These are phyloP conservation scores for Blastobotrys peoriensis DNA, from an alignment of 805 yeast genomes.

Conservation along the genomic window DNA sequence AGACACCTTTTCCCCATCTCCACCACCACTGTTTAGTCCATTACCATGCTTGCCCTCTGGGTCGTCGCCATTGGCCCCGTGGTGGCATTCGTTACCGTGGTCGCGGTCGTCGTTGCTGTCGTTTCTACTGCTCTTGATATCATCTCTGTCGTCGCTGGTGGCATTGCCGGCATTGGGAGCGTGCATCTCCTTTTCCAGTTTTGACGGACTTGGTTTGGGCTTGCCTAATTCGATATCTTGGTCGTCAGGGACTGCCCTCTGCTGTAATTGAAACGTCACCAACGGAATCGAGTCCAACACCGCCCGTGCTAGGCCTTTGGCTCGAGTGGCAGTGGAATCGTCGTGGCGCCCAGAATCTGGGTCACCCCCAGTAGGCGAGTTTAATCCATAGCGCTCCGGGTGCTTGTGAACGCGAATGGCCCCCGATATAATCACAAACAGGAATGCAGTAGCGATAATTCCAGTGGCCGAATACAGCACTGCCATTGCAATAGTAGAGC, in stretches of 20 bases:
- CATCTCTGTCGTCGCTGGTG: not conserved
- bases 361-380: constrained; percentile 6
- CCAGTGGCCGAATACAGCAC: constrained; percentile 28
- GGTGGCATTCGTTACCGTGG: not conserved
- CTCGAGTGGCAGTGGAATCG: constrained; percentile 19
- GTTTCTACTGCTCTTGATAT: not conserved
- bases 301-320: constrained; percentile 33
- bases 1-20: not conserved
- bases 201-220: no score
- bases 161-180: not conserved
- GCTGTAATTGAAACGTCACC: constrained; percentile 17
- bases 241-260: not conserved
- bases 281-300: constrained; percentile 33
- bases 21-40: not conserved
- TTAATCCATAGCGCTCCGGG: constrained; percentile 31
- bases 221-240: not conserved
- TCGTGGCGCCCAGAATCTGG: constrained; percentile 9
- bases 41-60: not conserved
- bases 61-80: not conserved
- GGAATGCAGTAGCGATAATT: constrained; percentile 24
- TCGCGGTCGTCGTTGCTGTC: not conserved
- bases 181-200: no score
- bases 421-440: constrained; percentile 28
- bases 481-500: constrained; percentile 27
- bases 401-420: constrained; percentile 30